Percentiles rank a stretch among this genome's conserved stretches.
These are phyloP conservation scores for Yarrowia sp. DNA, from an alignment of 805 yeast species.

Conservation along the genomic window DNA sequence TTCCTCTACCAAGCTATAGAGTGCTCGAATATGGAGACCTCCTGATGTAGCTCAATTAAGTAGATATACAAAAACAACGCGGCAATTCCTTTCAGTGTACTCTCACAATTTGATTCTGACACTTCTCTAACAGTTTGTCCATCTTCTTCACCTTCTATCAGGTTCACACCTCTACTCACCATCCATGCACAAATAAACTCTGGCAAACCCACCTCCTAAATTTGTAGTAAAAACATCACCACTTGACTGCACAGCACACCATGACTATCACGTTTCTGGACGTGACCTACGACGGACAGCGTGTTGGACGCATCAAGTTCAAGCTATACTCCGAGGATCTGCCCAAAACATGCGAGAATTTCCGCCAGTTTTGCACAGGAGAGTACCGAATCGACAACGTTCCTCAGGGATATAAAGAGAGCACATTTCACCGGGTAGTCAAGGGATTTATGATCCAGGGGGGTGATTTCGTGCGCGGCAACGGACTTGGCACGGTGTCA, in stretches of 20 bases:
- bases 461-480: slow-evolving; percentile 56
- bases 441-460: slow-evolving; percentile 58
- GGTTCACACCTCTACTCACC: too few relatives aligned
- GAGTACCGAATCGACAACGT: slow-evolving; percentile 52
- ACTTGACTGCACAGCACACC: background rate
- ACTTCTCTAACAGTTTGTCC: too few relatives aligned
- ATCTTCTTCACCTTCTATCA: too few relatives aligned
- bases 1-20: too few relatives aligned
- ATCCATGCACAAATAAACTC: background rate
- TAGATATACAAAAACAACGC: too few relatives aligned
- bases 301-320: slow-evolving; percentile 56
- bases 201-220: slow-evolving; percentile 6
- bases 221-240: slow-evolving; percentile 5
- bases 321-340: slow-evolving; percentile 53
- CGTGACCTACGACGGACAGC: slow-evolving; percentile 43
- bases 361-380: slow-evolving; percentile 62
- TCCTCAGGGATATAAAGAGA: slow-evolving; percentile 56
- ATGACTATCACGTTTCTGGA: slow-evolving; percentile 28
- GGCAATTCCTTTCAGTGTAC: too few relatives aligned
- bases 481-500: slow-evolving; percentile 56
- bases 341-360: slow-evolving; percentile 59
- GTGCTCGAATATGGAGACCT: too few relatives aligned
- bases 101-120: too few relatives aligned
- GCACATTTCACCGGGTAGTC: slow-evolving; percentile 54
- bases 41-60: too few relatives aligned